These are phyloP conservation scores for Pleomassaria siparia DNA, from an alignment of 2,329 filamentous ascomycete genomes.

Conservation along the genomic window DNA sequence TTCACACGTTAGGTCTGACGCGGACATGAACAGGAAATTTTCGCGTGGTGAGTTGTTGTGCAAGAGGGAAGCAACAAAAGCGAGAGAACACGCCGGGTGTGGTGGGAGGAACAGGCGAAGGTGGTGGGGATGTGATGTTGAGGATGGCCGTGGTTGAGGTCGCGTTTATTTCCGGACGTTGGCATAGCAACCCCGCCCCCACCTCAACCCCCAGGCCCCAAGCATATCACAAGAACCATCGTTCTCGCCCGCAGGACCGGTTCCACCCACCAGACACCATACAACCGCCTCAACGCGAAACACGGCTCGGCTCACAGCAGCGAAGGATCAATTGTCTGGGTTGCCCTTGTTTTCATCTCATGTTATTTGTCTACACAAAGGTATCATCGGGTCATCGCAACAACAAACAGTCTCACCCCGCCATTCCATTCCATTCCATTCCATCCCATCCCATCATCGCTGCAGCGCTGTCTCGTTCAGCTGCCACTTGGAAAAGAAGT, in stretches of 20 bases:
- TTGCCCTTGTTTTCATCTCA: too few relatives aligned
- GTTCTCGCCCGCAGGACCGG: background rate
- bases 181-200: background rate
- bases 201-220: background rate
- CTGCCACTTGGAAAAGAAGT: slow-evolving; percentile 23
- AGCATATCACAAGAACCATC: background rate
- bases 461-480: slow-evolving; percentile 1
- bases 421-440: too few relatives aligned
- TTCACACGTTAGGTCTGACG: too few relatives aligned
- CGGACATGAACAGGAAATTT: background rate
- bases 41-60: background rate
- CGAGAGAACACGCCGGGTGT: slow-evolving; percentile 3
- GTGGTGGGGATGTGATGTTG: slow-evolving; percentile 1
- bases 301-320: background rate
- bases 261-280: background rate
- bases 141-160: background rate
- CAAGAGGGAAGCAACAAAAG: background rate
- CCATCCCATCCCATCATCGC: background rate
- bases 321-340: background rate
- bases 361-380: too few relatives aligned
- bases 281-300: background rate
- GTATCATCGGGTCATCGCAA: too few relatives aligned
- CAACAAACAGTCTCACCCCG: background rate
- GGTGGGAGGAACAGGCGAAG: background rate
- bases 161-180: background rate